phyloP scores from a whole-genome alignment of 257 asterid genomes.

The Anisodus tanguticus region DNA sequence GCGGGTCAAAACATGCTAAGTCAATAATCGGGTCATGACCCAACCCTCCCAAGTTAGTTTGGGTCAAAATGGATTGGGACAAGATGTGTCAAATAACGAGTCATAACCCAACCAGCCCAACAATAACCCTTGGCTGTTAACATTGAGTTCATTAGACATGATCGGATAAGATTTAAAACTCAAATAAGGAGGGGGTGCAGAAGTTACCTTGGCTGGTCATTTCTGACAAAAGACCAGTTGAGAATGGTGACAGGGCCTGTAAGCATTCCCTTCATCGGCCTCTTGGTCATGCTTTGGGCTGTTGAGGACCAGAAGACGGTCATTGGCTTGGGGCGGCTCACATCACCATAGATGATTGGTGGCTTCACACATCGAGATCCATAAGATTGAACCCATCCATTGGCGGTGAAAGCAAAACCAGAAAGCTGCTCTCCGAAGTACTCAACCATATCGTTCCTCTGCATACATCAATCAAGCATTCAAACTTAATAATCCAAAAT shows the following conservation, averaged over 20 bases:
- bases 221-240: constrained; percentile 96
- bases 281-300: constrained; percentile 98
- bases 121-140: no score
- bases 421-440: constrained; percentile 98
- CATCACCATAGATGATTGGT: constrained; percentile 98
- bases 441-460: constrained; percentile 99
- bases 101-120: no score
- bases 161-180: background rate
- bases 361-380: constrained; percentile 99
- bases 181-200: background rate
- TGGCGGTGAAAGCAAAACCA: constrained; percentile 94
- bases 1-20: no score
- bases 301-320: constrained; percentile 97
- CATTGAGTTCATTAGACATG: background rate
- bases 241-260: constrained; percentile 99
- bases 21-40: no score
- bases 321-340: constrained; percentile 97
- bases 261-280: constrained; percentile 99
- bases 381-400: constrained; percentile 98
- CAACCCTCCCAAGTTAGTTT: no score
- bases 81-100: no score
- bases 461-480: constrained; percentile 38
- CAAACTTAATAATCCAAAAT: background rate
- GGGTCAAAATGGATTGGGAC: no score
- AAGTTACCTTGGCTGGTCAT: constrained; percentile 91